phyloP scores from a whole-genome alignment of 208 protist genomes.

The Wallacemonas sp. region DNA sequence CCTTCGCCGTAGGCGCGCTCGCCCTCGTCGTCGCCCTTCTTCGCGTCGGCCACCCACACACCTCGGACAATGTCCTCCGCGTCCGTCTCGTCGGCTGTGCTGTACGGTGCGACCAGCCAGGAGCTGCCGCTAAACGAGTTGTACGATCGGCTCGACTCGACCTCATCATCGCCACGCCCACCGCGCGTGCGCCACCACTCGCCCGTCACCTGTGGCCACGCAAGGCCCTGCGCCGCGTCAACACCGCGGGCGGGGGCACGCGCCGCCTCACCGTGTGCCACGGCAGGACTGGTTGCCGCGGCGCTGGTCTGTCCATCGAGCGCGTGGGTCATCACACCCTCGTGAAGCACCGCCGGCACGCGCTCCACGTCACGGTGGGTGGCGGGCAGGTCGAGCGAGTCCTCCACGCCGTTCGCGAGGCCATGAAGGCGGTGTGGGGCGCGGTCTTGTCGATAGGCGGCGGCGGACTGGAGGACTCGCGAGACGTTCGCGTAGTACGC shows the following conservation, averaged over 20 bases:
- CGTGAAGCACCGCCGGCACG: background rate
- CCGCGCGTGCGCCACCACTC: conserved; percentile 51
- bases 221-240: background rate
- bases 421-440: background rate
- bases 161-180: conserved; percentile 64
- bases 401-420: background rate
- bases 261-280: too few species aligned
- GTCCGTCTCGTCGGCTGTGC: conserved; percentile 17
- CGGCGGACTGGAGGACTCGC: background rate
- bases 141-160: conserved; percentile 78
- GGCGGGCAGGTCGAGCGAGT: background rate
- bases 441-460: background rate
- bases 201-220: conserved; percentile 22
- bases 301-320: too few species aligned
- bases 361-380: background rate
- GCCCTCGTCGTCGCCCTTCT: background rate
- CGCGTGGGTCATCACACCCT: background rate
- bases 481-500: background rate
- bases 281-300: too few species aligned
- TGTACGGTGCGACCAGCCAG: conserved; percentile 54
- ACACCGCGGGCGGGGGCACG: background rate
- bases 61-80: too few species aligned
- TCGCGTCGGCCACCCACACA: background rate
- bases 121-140: conserved; percentile 46
- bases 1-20: background rate